Conservation (phyloP, 305 asterid species). For the Solanum hybrid region DNA sequence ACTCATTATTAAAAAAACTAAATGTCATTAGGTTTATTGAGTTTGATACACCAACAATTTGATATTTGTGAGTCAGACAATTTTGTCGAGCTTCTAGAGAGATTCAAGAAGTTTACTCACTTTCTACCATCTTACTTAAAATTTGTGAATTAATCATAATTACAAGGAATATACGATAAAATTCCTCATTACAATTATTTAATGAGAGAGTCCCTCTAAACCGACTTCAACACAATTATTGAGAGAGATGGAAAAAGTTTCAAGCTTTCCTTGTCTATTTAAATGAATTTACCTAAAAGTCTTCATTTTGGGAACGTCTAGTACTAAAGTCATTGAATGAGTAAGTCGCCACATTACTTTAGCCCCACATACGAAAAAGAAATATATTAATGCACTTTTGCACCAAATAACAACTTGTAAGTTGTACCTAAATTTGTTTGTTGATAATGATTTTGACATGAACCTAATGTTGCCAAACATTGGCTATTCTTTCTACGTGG, state of each 20-base stretch:
- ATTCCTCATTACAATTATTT: neutral
- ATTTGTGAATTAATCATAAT: neutral
- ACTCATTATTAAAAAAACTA: neutral
- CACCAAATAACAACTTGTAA: neutral
- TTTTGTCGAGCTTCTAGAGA: neutral
- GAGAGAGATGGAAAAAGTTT: neutral
- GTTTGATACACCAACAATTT: neutral
- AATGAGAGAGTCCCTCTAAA: neutral
- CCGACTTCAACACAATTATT: neutral
- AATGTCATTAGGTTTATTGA: neutral
- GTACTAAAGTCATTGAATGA: no score
- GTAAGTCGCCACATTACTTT: neutral
- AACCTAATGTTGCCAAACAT: neutral
- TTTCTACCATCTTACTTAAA: neutral
- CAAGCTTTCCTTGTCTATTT: neutral
- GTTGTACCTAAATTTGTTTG: neutral
- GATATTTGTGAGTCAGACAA: neutral
- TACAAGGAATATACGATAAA: neutral
- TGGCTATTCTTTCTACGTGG: neutral
- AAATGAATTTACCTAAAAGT: neutral
- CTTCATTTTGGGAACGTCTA: neutral
- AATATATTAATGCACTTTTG: neutral
- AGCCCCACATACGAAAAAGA: neutral
- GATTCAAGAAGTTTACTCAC: neutral
- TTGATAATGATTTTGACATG: neutral